Percentiles rank a stretch among this genome's conserved stretches.
phyloP scores from a whole-genome alignment of 805 yeast species.

The Torulaspora microellipsoides region DNA sequence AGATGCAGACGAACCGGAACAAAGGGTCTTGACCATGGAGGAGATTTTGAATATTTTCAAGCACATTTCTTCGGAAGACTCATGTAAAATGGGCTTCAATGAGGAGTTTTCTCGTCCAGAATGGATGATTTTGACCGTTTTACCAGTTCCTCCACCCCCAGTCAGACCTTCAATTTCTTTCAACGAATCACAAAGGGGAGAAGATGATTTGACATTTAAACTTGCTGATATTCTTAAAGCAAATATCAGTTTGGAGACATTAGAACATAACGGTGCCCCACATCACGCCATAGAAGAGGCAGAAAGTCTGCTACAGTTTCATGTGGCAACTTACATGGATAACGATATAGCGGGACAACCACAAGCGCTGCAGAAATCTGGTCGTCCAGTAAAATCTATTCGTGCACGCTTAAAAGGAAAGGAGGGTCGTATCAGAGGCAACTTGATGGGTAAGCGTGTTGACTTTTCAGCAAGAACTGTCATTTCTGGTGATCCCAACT shows the following conservation, averaged over 20 bases:
- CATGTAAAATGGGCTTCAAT: constrained; percentile 77
- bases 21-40: constrained; percentile 78
- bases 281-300: constrained; percentile 97
- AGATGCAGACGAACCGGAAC: constrained; percentile 89
- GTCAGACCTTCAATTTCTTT: constrained; percentile 98
- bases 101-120: constrained; percentile 98
- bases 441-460: constrained; percentile 98
- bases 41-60: constrained; percentile 89
- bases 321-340: constrained; percentile 99
- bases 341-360: constrained; percentile 99
- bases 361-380: constrained; percentile 96
- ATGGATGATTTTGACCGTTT: constrained; percentile 95
- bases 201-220: constrained; percentile 97
- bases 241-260: constrained; percentile 91
- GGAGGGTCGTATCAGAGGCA: constrained; percentile 98
- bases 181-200: constrained; percentile 97
- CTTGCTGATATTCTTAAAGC: constrained; percentile 96
- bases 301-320: constrained; percentile 91
- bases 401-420: constrained; percentile 99
- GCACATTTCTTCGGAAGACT: constrained; percentile 83
- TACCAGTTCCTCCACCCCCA: constrained; percentile 99
- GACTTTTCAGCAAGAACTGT: constrained; percentile 99
- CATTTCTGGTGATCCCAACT: constrained; percentile 97
- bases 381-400: constrained; percentile 96
- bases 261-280: constrained; percentile 98